phyloP scores from a whole-genome alignment of 2,329 filamentous ascomycete genomes.

The Monosporascus sp. region DNA sequence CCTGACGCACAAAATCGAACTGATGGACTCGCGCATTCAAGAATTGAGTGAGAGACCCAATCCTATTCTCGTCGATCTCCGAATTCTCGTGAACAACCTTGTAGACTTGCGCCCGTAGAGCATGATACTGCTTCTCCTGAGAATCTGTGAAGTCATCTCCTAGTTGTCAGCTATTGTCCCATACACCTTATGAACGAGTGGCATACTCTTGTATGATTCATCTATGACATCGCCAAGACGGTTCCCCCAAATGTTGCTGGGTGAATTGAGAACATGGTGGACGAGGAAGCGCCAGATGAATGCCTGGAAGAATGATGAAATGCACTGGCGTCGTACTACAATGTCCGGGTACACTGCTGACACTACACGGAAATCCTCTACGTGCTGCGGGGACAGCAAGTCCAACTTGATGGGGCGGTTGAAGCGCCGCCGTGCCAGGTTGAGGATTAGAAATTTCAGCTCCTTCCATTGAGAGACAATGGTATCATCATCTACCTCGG shows the following conservation, averaged over 20 bases:
- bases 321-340: neutral
- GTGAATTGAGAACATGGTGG: neutral
- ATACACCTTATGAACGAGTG: neutral
- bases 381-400: neutral
- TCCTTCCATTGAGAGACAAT: neutral
- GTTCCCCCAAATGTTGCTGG: constrained; percentile 1
- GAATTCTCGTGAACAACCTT: neutral
- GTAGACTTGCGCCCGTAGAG: neutral
- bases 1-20: neutral
- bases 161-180: neutral
- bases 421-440: neutral
- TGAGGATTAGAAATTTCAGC: neutral
- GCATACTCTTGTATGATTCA: neutral
- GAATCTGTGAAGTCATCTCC: neutral
- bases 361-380: neutral
- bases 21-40: neutral
- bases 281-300: constrained; percentile 3
- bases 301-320: neutral
- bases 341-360: neutral
- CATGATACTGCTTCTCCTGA: neutral
- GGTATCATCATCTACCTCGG: neutral
- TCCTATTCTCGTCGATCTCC: neutral
- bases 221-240: neutral
- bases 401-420: neutral
- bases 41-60: neutral